Conservation (phyloP, 345 rosid species). For the Aquilaria sinensis region DNA sequence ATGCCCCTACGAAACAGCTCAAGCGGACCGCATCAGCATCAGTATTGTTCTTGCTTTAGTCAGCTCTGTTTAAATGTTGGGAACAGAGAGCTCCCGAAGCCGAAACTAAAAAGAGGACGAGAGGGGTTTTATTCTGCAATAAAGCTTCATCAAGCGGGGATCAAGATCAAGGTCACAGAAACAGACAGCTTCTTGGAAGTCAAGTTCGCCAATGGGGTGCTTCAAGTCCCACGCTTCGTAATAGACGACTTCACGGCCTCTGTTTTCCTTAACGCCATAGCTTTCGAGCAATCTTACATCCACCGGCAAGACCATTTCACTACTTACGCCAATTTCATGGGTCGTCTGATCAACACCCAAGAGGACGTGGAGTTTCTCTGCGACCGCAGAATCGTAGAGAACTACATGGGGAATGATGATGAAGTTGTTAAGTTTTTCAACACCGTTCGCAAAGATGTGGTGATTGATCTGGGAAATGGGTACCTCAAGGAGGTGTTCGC, state of each 20-base stretch:
- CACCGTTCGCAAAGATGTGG: constrained; percentile 64
- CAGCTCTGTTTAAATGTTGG: constrained; percentile 1
- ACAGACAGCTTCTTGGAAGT: constrained; percentile 41
- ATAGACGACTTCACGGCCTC: constrained; percentile 72
- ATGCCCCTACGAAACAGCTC: constrained; percentile 14
- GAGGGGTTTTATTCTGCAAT: constrained; percentile 25
- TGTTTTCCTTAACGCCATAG: constrained; percentile 64
- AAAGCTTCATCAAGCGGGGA: constrained; percentile 44
- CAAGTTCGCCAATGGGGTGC: constrained; percentile 30
- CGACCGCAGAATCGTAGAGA: constrained; percentile 58
- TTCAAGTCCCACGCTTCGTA: constrained; percentile 31
- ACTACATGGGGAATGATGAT: constrained; percentile 56
- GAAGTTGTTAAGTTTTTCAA: constrained; percentile 58
- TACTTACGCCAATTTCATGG: constrained; percentile 60
- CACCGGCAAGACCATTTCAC: constrained; percentile 58
- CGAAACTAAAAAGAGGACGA: background rate
- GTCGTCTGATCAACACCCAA: constrained; percentile 47
- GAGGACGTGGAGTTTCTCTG: constrained; percentile 63
- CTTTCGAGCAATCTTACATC: constrained; percentile 69
- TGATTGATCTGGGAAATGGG: constrained; percentile 49
- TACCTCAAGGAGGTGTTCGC: constrained; percentile 45
- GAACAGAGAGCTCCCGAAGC: too few relatives aligned
- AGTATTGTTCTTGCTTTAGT: background rate
- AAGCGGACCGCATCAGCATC: background rate
- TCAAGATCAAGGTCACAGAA: constrained; percentile 25